Base-by-base conservation (phyloP, 768 basidiomycete genomes). In the Leucocoprinus sp. region DNA sequence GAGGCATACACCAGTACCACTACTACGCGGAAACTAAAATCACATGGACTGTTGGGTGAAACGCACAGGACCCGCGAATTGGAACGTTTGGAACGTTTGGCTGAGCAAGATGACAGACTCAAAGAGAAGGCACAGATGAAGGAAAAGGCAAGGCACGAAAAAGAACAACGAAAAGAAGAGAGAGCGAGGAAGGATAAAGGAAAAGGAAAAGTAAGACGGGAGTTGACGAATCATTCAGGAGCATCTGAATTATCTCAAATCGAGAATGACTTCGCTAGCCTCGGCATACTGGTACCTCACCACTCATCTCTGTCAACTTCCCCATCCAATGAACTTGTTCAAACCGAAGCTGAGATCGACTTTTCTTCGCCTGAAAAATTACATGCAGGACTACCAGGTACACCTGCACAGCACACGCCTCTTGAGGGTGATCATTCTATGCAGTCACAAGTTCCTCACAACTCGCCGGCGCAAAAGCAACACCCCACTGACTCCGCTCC, bases 1-100 rank as follows among this genome's bases (percentile, higher is more conserved):
- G 77, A 79, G 55, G 78, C 82, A 12, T 89, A 76, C 54, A 87
- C 84, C 14, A 86, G 77, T 54, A 88, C 85, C 14, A 79, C 72
- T 26, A 82, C 84, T 15, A 85, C 82, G 5, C 69, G 75, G 38
- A 79, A 77, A 55, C 68, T 87, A 27, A 74, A 74, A 50, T 76
- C 80, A 0, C 80, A 86, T 54, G 83, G 83, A 8, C 60, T 85
- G 19, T 65, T 87, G 34, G 74, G 76, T 34, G 78, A 78, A 18
- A 58, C 60, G 24, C 56, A 50, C n/a, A 60, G 62, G 40, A 56
- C 57, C n/a, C 67, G 57, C 38, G 63, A 65, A 38, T 57, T 59
- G 48, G 64, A 67, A 29, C 49, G 49, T 22, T 26, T 36, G 23
- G 38, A 39, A 14, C 43, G 48, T 11, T 40, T 48, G 5, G 22